These are phyloP conservation scores for Coccinonectria pachysandricola DNA, from an alignment of 2,329 filamentous ascomycete species.

Conservation along the genomic window DNA sequence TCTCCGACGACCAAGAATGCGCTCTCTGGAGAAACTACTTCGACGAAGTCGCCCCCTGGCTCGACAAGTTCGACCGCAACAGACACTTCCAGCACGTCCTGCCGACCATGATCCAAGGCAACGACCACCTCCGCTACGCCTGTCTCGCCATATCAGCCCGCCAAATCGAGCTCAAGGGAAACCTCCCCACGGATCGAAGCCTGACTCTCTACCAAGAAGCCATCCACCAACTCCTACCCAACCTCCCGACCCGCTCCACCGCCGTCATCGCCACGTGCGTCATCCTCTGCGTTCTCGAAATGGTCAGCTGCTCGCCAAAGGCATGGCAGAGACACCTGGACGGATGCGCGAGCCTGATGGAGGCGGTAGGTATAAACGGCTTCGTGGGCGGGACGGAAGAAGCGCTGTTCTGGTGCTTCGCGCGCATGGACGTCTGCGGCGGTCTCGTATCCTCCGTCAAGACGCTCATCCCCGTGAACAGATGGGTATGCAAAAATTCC, in stretches of 20 bases:
- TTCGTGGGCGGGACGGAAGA: conserved; percentile 39
- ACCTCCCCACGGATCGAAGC: conserved; percentile 27
- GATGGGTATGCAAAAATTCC: conserved; percentile 30
- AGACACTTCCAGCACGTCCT: conserved; percentile 37
- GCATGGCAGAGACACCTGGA: conserved; percentile 42
- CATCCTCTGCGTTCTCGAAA: conserved; percentile 43
- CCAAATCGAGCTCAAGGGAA: conserved; percentile 36
- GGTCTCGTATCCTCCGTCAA: conserved; percentile 40
- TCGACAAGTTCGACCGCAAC: conserved; percentile 43
- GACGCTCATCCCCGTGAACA: conserved; percentile 36
- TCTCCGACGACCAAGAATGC: conserved; percentile 23
- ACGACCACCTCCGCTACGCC: conserved; percentile 35
- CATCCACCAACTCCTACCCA: conserved; percentile 36
- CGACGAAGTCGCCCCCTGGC: conserved; percentile 32
- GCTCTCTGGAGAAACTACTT: conserved; percentile 32
- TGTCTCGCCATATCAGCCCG: conserved; percentile 41
- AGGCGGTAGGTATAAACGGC: conserved; percentile 39
- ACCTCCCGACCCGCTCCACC: conserved; percentile 35
- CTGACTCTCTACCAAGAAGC: conserved; percentile 40
- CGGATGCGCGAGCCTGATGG: conserved; percentile 39
- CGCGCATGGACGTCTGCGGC: conserved; percentile 44
- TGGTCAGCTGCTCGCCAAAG: conserved; percentile 38
- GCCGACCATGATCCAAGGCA: conserved; percentile 33
- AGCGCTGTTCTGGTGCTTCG: conserved; percentile 45
- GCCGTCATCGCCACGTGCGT: conserved; percentile 43